phyloP scores from a whole-genome alignment of 2,329 filamentous ascomycete species.

The Xylaria multiplex region DNA sequence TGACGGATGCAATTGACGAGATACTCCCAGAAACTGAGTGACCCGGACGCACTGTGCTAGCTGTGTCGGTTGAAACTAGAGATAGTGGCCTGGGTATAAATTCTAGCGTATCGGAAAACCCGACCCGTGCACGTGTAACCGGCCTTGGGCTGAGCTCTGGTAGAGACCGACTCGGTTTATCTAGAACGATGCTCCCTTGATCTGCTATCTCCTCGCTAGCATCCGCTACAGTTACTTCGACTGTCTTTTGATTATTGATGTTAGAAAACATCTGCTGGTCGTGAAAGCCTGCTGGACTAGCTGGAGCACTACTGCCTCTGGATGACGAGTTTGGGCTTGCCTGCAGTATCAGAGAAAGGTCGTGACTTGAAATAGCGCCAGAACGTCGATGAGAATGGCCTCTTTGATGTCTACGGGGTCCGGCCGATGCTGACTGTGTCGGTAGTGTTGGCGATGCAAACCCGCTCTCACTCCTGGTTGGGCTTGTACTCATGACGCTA shows the following conservation, averaged over 20 bases:
- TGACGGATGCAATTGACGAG: slow-evolving; percentile 76
- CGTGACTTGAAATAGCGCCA: slow-evolving; percentile 82
- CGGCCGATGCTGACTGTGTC: slow-evolving; percentile 60
- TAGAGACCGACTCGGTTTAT: slow-evolving; percentile 44
- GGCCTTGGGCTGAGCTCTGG: slow-evolving; percentile 44
- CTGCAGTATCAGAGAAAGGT: slow-evolving; percentile 76
- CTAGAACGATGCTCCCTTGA: slow-evolving; percentile 44
- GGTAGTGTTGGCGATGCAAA: slow-evolving; percentile 68
- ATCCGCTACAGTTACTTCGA: slow-evolving; percentile 35
- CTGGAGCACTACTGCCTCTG: slow-evolving; percentile 70
- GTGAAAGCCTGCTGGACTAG: slow-evolving; percentile 65
- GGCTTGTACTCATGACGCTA: slow-evolving; percentile 73
- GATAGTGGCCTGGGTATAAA: slow-evolving; percentile 86
- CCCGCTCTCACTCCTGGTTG: slow-evolving; percentile 71
- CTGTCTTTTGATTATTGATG: slow-evolving; percentile 27
- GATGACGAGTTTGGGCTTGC: slow-evolving; percentile 59
- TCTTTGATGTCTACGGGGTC: slow-evolving; percentile 62
- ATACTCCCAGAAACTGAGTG: slow-evolving; percentile 83
- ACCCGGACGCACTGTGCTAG: slow-evolving; percentile 75
- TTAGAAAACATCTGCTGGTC: slow-evolving; percentile 44
- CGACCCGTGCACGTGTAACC: slow-evolving; percentile 71
- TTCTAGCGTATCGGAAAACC: slow-evolving; percentile 85
- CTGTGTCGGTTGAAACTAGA: slow-evolving; percentile 83
- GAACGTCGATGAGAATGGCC: slow-evolving; percentile 86
- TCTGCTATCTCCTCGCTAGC: slow-evolving; percentile 31